phyloP scores from a whole-genome alignment of 73 alveolate genomes.

The Breviolum minutum region DNA sequence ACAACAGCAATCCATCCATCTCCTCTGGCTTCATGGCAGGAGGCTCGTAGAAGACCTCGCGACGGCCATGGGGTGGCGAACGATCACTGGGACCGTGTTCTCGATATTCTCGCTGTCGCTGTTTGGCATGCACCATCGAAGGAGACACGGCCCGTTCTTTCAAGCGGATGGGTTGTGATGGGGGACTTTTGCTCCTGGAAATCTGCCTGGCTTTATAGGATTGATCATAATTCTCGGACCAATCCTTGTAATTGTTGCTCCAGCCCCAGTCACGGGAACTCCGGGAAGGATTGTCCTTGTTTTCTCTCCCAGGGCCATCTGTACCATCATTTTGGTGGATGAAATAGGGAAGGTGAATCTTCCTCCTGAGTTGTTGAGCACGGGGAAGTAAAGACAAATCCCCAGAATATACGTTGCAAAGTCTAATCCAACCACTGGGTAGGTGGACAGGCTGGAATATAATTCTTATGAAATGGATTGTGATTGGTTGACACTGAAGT shows the following conservation, averaged over 20 bases:
- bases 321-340: too few relatives aligned
- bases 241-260: not conserved
- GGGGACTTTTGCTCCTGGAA: constrained; percentile 13
- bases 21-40: too few relatives aligned
- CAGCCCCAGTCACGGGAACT: constrained; percentile 37
- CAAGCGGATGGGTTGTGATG: not conserved
- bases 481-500: too few relatives aligned
- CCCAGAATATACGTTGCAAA: too few relatives aligned
- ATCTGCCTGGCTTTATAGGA: not conserved
- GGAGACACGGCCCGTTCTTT: constrained; percentile 31
- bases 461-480: too few relatives aligned
- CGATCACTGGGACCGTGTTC: not conserved
- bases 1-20: too few relatives aligned
- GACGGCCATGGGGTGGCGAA: not conserved
- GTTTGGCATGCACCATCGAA: not conserved
- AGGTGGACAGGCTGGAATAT: too few relatives aligned
- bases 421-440: too few relatives aligned
- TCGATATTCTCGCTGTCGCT: not conserved
- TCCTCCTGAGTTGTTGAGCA: not conserved
- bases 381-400: not conserved
- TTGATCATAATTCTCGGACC: not conserved
- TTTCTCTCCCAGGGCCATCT: not conserved
- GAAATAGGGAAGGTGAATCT: not conserved
- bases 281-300: not conserved
- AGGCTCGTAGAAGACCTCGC: constrained; percentile 36